phyloP scores from a whole-genome alignment of 768 basidiomycete genomes.

The Lactifluus volemus region DNA sequence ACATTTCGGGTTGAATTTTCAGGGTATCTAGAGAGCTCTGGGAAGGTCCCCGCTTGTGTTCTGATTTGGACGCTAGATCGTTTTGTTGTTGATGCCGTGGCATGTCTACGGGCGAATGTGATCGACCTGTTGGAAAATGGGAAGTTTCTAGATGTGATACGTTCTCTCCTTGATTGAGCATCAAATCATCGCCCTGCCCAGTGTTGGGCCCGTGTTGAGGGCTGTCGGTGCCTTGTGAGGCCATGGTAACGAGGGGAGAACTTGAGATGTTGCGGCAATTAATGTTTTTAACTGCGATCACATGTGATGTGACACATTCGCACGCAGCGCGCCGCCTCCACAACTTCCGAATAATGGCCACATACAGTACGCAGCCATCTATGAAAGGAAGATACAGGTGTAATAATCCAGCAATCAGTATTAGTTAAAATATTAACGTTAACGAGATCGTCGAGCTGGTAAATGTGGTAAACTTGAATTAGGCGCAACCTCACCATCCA shows the following conservation, averaged over 20 bases:
- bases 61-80: not conserved
- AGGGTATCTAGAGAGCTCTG: not conserved
- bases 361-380: not conserved
- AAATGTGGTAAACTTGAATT: too few relatives aligned
- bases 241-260: not conserved
- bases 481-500: conserved; percentile 24
- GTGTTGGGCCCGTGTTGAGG: not conserved
- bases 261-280: not conserved
- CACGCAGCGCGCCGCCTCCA: not conserved
- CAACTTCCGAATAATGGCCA: not conserved
- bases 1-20: not conserved
- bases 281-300: not conserved
- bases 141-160: not conserved
- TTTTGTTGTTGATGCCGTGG: not conserved
- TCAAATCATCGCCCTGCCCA: not conserved
- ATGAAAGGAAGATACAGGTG: conserved; percentile 26
- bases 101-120: not conserved
- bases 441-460: conserved; percentile 32
- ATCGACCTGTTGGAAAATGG: not conserved
- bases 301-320: not conserved
- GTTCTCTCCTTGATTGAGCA: not conserved
- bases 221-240: not conserved
- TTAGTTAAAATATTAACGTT: too few relatives aligned
- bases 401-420: conserved; percentile 39
- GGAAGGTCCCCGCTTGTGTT: not conserved